Percentiles rank a stretch among this genome's conserved stretches.
Evolutionary conservation across 257 asterid species (phyloP).

Genomic region (Fraxinus americana): DNA sequence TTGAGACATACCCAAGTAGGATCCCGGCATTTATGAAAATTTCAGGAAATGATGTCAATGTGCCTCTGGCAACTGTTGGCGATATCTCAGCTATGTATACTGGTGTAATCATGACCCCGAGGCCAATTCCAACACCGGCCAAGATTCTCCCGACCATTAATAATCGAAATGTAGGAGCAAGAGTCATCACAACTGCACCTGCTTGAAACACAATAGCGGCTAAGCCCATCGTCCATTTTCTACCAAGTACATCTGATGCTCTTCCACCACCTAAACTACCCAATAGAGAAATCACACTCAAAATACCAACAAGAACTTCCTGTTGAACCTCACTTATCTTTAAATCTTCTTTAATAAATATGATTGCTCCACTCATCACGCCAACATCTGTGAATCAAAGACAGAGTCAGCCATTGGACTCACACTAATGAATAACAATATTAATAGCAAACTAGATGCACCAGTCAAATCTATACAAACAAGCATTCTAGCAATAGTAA

Average conservation of each 20-base stretch:
- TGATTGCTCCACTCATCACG: constrained; percentile 93
- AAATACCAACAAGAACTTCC: constrained; percentile 76
- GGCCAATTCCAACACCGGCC: constrained; percentile 87
- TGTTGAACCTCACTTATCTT: constrained; percentile 75
- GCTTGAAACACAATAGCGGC: constrained; percentile 78
- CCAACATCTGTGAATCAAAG: constrained; percentile 72
- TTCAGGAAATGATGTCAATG: constrained; percentile 87
- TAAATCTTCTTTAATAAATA: constrained; percentile 78
- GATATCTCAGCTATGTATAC: constrained; percentile 95
- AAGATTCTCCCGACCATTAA: constrained; percentile 76
- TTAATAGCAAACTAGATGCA: neutral
- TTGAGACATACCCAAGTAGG: constrained; percentile 86
- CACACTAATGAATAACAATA: neutral
- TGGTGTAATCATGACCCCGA: constrained; percentile 92
- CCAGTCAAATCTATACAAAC: neutral
- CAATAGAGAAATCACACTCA: constrained; percentile 77
- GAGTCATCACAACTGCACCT: constrained; percentile 79
- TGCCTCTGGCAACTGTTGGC: constrained; percentile 72
- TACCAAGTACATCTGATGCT: constrained; percentile 80
- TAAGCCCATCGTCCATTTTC: constrained; percentile 95
- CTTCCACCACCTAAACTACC: constrained; percentile 88
- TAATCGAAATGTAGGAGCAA: constrained; percentile 68
- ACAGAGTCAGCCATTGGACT: neutral
- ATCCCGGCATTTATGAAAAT: constrained; percentile 86
- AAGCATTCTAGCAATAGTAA: neutral